phyloP scores from a whole-genome alignment of 306 rosid genomes.

The Acacia acuminata region DNA sequence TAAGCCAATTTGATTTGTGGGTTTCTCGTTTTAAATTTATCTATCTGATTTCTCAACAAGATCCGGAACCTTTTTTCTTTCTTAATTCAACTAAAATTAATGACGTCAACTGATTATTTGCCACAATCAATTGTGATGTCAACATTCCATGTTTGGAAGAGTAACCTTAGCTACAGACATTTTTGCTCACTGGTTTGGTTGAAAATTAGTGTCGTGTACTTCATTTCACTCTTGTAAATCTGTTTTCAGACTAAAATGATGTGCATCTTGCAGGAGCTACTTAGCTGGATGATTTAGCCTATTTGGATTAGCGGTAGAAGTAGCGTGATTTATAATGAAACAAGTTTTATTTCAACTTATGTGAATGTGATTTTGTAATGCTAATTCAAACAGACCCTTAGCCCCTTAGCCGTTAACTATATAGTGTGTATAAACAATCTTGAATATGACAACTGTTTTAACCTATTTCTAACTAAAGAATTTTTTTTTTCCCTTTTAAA shows the following conservation, averaged over 20 bases:
- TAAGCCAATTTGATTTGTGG: slow-evolving; percentile 15
- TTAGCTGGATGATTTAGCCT: background rate
- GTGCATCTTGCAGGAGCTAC: background rate
- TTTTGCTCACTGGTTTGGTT: background rate
- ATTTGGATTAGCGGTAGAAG: too few relatives aligned
- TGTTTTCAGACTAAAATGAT: background rate
- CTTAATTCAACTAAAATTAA: background rate
- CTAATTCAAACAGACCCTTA: too few relatives aligned
- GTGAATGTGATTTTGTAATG: too few relatives aligned
- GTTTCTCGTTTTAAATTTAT: background rate
- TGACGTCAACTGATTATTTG: background rate
- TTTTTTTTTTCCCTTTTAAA: background rate
- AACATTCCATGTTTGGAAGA: slow-evolving; percentile 13
- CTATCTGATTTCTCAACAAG: slow-evolving; percentile 22
- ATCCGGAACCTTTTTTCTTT: slow-evolving; percentile 17
- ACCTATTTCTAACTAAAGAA: background rate
- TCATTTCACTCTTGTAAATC: slow-evolving; percentile 10
- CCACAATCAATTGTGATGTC: background rate
- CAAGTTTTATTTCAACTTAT: too few relatives aligned
- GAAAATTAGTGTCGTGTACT: background rate
- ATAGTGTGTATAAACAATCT: background rate
- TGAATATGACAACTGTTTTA: slow-evolving; percentile 6
- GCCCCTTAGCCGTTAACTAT: background rate
- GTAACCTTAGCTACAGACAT: background rate
- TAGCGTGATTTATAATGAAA: too few relatives aligned